Percentiles rank a stretch among this genome's conserved stretches.
phyloP scores from a whole-genome alignment of 2,329 filamentous ascomycete genomes.

The Hortaea werneckii region DNA sequence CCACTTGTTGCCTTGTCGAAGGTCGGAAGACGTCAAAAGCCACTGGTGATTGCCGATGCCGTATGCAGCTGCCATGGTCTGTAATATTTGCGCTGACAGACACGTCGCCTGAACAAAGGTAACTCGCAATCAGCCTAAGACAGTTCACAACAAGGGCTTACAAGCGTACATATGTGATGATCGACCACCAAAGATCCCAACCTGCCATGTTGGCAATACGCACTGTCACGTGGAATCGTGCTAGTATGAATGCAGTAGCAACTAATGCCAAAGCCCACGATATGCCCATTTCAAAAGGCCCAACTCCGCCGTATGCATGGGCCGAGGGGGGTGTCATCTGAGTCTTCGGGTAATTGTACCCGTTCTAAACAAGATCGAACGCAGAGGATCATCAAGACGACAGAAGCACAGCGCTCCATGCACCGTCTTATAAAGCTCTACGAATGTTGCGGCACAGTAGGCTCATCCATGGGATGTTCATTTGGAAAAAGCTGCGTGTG shows the following conservation, averaged over 20 bases:
- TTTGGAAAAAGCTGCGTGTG: too few species aligned
- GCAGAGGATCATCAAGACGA: too few species aligned
- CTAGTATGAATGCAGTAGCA: slow-evolving; percentile 2
- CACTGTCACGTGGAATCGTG: slow-evolving; percentile 1
- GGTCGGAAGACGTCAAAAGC: slow-evolving; percentile 3
- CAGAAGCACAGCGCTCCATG: too few species aligned
- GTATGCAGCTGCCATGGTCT: slow-evolving; percentile 11
- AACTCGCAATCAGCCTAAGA: neutral
- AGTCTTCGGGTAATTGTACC: too few species aligned
- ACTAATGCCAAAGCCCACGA: slow-evolving; percentile 4
- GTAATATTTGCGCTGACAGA: slow-evolving; percentile 2
- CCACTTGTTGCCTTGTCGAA: slow-evolving; percentile 10
- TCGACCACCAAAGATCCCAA: slow-evolving; percentile 5
- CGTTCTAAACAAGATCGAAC: too few species aligned
- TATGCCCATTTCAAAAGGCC: slow-evolving; percentile 4
- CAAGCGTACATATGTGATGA: slow-evolving; percentile 2
- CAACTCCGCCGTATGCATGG: slow-evolving; percentile 4
- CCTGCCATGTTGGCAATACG: neutral
- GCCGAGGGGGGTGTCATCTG: neutral
- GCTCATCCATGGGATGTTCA: too few species aligned
- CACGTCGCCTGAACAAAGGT: neutral
- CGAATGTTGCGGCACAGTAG: too few species aligned
- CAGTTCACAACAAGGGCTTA: neutral
- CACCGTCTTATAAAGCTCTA: too few species aligned
- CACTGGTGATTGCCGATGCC: slow-evolving; percentile 13